phyloP scores from a whole-genome alignment of 768 basidiomycete genomes.

The Lactifluus piperatus region DNA sequence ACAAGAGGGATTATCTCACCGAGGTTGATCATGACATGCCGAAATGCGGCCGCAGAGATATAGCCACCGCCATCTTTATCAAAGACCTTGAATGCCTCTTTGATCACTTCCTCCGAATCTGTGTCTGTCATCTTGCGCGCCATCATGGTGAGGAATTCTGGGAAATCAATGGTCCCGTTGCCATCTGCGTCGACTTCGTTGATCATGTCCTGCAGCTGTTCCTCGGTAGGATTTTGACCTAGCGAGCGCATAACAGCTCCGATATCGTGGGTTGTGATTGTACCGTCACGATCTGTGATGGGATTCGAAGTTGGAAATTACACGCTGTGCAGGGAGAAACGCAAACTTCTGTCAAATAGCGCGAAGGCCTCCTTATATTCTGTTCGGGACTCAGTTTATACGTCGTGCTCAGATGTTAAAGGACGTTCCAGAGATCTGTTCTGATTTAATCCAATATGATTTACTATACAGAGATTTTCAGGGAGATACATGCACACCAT shows the following conservation, averaged over 20 bases:
- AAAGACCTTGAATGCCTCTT: slow-evolving; percentile 94
- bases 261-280: slow-evolving; percentile 84
- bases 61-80: slow-evolving; percentile 93
- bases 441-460: slow-evolving; percentile 32
- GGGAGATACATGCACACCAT: slow-evolving; percentile 36
- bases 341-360: slow-evolving; percentile 88
- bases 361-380: slow-evolving; percentile 99
- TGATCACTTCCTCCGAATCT: slow-evolving; percentile 92
- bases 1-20: slow-evolving; percentile 36
- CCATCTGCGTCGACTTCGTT: slow-evolving; percentile 89
- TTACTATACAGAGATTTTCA: neutral
- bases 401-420: neutral
- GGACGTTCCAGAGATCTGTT: slow-evolving; percentile 80
- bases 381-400: slow-evolving; percentile 25
- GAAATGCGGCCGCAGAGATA: slow-evolving; percentile 79
- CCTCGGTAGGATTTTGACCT: slow-evolving; percentile 89
- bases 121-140: slow-evolving; percentile 86
- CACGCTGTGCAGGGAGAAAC: neutral
- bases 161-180: slow-evolving; percentile 79
- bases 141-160: slow-evolving; percentile 79
- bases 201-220: slow-evolving; percentile 91
- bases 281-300: slow-evolving; percentile 76
- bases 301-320: neutral
- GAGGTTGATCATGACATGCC: slow-evolving; percentile 86
- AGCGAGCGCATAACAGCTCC: slow-evolving; percentile 91